These are phyloP conservation scores for Rhizopogon sp. DNA, from an alignment of 768 basidiomycete species.

Conservation along the genomic window DNA sequence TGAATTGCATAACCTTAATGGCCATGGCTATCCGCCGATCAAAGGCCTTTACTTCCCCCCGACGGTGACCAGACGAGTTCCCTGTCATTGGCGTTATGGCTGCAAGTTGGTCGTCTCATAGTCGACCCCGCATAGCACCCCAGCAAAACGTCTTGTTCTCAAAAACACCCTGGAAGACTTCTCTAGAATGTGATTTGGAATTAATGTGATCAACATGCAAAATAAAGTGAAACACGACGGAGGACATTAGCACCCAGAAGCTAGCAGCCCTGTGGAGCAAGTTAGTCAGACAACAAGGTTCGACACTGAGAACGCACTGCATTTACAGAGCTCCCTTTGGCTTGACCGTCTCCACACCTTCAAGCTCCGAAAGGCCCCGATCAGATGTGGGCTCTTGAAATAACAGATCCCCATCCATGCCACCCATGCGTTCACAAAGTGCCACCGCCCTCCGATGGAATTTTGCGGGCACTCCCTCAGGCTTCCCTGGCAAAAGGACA, in stretches of 20 bases:
- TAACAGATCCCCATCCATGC: conserved; percentile 13
- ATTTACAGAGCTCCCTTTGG: conserved; percentile 18
- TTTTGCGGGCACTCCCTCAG: conserved; percentile 24
- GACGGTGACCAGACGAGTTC: too few relatives aligned
- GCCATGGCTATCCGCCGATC: neutral
- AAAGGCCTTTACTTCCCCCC: neutral
- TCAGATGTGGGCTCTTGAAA: neutral
- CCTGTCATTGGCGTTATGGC: neutral
- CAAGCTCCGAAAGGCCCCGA: neutral
- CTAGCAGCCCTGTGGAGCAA: neutral
- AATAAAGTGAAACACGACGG: too few relatives aligned
- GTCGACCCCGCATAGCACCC: neutral
- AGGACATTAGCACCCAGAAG: neutral
- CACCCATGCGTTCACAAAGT: conserved; percentile 25
- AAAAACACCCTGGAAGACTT: neutral
- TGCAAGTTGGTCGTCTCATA: neutral
- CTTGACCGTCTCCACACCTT: neutral
- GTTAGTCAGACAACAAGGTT: neutral
- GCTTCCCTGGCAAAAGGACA: conserved; percentile 21
- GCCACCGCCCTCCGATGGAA: conserved; percentile 19
- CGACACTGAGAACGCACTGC: neutral
- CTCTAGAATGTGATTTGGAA: neutral
- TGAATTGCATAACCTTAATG: neutral
- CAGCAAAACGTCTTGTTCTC: too few relatives aligned
- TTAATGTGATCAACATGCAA: neutral